phyloP scores from a whole-genome alignment of 345 rosid genomes.

The Ricinus communis region DNA sequence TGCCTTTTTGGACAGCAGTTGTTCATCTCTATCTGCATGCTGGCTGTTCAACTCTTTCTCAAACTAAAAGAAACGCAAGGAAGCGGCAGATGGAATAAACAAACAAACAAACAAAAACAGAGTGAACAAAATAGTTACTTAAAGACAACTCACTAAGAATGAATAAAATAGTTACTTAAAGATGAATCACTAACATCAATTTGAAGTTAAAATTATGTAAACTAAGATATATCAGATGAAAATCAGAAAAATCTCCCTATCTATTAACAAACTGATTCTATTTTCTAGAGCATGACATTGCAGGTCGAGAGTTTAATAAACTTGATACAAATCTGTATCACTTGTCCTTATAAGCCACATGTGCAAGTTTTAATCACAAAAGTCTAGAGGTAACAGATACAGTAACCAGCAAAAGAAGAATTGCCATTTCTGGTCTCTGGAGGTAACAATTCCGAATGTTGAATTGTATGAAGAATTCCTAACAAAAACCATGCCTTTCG shows the following conservation, averaged over 20 bases:
- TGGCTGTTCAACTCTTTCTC: constrained; percentile 34
- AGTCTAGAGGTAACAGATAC: background rate
- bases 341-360: background rate
- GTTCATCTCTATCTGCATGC: constrained; percentile 29
- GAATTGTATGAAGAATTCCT: background rate
- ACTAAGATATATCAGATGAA: background rate
- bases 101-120: background rate
- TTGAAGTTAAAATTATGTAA: background rate
- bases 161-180: no score
- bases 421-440: background rate
- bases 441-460: background rate
- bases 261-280: background rate
- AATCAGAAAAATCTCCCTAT: background rate
- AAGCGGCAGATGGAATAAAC: background rate
- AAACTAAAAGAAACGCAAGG: constrained; percentile 19
- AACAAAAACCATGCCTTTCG: background rate
- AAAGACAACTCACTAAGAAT: background rate
- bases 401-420: background rate
- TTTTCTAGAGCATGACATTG: background rate
- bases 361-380: background rate
- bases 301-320: background rate
- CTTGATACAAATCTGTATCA: background rate
- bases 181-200: background rate
- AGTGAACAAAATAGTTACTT: no score
- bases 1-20: constrained; percentile 23